A percentile compares a stretch with the other conserved stretches of the same genome.
These are phyloP conservation scores for Annulohypoxylon stygium DNA, from an alignment of 495 filamentous ascomycete genomes.

Conservation along the genomic window DNA sequence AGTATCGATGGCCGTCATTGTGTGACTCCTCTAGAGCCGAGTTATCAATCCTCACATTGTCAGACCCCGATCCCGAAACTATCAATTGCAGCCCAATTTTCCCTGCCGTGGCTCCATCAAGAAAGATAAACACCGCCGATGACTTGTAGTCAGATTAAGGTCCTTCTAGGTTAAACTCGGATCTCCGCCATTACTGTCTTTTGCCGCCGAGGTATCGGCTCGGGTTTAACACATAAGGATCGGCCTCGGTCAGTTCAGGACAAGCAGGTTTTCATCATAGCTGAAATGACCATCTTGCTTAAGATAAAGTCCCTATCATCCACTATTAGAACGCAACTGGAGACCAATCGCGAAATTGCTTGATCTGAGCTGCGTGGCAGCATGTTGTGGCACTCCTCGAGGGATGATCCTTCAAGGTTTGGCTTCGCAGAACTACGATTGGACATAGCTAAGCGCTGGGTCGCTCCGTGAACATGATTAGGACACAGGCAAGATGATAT, in stretches of 20 bases:
- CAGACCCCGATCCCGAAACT: neutral
- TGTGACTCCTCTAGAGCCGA: neutral
- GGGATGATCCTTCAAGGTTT: neutral
- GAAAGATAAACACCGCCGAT: neutral
- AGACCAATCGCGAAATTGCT: neutral
- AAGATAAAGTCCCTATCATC: neutral
- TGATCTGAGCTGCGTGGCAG: neutral
- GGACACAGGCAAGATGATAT: neutral
- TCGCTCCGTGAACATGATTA: neutral
- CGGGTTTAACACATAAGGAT: conserved; percentile 18
- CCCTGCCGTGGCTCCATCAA: neutral
- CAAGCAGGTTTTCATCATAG: neutral
- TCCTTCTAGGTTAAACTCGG: conserved; percentile 17
- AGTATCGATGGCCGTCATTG: neutral
- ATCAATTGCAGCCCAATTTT: neutral
- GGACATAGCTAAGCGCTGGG: neutral
- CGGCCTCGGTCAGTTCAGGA: conserved; percentile 2
- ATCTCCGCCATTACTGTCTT: conserved; percentile 24
- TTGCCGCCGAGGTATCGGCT: conserved; percentile 41
- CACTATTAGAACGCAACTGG: neutral
- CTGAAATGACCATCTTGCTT: neutral
- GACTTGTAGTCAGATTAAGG: conserved; percentile 30
- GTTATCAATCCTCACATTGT: neutral
- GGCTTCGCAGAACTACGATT: neutral
- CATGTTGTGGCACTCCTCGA: conserved; percentile 16